These are phyloP conservation scores for Syzygium aromaticum DNA, from an alignment of 345 rosid genomes.

Conservation along the genomic window DNA sequence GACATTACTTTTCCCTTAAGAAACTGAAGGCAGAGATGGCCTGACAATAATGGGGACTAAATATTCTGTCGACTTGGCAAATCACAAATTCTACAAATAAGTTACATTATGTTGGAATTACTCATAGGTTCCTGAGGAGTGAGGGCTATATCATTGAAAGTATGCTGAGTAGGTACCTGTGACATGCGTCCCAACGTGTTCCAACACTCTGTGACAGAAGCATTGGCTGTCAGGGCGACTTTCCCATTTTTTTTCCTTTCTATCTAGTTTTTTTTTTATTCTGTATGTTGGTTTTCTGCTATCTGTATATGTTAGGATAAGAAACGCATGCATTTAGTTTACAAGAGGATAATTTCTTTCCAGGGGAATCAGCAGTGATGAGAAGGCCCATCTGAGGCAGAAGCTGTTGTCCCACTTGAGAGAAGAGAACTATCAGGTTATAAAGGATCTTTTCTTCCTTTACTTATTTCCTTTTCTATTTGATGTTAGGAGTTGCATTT, in stretches of 20 bases:
- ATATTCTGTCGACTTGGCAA: background rate
- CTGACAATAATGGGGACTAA: background rate
- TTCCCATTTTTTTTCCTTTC: background rate
- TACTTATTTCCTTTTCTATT: background rate
- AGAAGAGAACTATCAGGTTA: conserved; percentile 81
- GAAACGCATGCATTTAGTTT: background rate
- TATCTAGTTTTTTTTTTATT: background rate
- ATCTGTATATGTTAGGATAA: background rate
- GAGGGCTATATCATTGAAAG: background rate
- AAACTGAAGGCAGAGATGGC: background rate
- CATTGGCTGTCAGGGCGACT: background rate
- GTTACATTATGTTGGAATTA: background rate
- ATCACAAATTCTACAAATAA: background rate
- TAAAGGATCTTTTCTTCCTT: background rate
- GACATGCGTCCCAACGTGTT: background rate
- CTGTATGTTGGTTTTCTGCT: background rate
- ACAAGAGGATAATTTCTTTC: background rate
- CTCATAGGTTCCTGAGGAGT: background rate
- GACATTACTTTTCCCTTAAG: background rate
- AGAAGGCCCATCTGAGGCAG: conserved; percentile 70
- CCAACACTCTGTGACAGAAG: background rate
- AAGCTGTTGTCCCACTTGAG: conserved; percentile 69
- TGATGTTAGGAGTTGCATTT: background rate
- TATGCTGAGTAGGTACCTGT: background rate
- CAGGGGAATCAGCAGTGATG: conserved; percentile 89